phyloP scores from a whole-genome alignment of 768 basidiomycete species.

The Naganishia vishniacii region DNA sequence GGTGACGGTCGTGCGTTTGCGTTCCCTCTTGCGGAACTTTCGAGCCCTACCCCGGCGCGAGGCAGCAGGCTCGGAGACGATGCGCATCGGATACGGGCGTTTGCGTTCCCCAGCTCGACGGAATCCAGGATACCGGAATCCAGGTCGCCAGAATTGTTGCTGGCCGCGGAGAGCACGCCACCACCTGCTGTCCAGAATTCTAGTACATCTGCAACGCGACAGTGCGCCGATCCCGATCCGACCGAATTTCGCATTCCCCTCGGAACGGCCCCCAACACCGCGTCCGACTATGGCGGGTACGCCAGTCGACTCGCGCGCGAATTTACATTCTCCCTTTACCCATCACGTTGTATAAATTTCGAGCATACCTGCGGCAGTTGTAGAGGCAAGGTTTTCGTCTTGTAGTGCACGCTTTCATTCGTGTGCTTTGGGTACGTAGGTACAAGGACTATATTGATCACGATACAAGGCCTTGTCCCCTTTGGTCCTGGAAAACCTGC shows the following conservation, averaged over 20 bases:
- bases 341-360: constrained; percentile 13
- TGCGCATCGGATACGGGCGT: neutral
- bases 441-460: neutral
- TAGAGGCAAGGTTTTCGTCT: constrained; percentile 16
- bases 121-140: no score
- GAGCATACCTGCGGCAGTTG: constrained; percentile 22
- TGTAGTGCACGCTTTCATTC: neutral
- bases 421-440: neutral
- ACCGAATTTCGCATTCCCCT: neutral
- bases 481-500: no score
- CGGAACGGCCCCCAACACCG: no score
- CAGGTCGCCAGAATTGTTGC: no score
- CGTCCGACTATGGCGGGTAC: constrained; percentile 1
- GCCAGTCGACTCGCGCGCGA: neutral
- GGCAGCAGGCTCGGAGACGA: neutral
- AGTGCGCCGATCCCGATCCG: neutral
- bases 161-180: no score
- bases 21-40: neutral
- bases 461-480: no score
- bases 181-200: no score
- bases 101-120: constrained; percentile 2
- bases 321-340: neutral
- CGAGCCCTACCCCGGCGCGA: neutral
- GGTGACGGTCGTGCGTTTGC: neutral
- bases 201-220: neutral